A percentile compares a stretch with the other conserved stretches of the same genome.
phyloP scores from a whole-genome alignment of 2,329 filamentous ascomycete genomes.

The Fusarium brevicatenulatum region DNA sequence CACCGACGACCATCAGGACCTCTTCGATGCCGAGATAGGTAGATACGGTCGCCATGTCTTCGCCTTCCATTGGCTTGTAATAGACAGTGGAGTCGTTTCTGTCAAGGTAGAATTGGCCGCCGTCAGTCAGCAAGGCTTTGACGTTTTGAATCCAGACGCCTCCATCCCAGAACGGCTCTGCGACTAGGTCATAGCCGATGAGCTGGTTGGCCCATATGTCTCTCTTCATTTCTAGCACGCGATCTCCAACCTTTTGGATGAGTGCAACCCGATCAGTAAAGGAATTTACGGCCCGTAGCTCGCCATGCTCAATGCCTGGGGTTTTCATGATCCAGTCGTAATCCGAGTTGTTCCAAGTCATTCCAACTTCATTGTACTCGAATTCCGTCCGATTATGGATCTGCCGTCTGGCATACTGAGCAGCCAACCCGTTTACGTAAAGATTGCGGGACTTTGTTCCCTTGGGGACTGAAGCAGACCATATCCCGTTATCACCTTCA shows the following conservation, averaged over 20 bases:
- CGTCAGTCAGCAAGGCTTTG: background rate
- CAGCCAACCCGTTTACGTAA: background rate
- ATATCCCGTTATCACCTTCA: background rate
- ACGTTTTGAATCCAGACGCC: constrained; percentile 5
- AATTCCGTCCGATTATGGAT: background rate
- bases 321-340: background rate
- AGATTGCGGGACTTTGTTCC: background rate
- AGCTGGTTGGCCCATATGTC: constrained; percentile 3
- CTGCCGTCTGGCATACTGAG: background rate
- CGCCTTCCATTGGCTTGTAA: background rate
- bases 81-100: background rate
- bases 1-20: background rate
- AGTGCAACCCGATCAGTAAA: background rate
- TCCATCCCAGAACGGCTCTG: constrained; percentile 6
- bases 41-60: background rate
- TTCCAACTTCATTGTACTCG: background rate
- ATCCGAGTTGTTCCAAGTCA: constrained; percentile 2
- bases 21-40: background rate
- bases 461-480: background rate
- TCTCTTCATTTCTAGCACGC: background rate
- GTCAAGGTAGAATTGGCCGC: constrained; percentile 1
- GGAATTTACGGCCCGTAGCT: constrained; percentile 1
- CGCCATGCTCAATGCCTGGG: background rate
- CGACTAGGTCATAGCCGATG: constrained; percentile 7
- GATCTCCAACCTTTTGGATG: background rate